Conservation (phyloP, 768 basidiomycete genomes). For the Crucibulum laeve region DNA sequence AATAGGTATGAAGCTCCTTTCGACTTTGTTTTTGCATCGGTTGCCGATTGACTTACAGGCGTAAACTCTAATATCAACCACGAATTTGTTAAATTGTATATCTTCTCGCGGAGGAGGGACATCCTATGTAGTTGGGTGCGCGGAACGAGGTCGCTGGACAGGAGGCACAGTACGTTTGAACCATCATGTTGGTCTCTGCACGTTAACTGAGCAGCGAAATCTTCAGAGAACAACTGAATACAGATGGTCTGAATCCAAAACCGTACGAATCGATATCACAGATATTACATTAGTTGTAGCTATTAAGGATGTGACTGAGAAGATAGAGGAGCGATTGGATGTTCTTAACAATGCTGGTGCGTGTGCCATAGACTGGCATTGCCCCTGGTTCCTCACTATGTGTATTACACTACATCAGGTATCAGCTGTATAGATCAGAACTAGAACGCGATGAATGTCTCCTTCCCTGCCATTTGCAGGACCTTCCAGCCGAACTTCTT, state of each 20-base stretch:
- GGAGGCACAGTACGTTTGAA: constrained; percentile 37
- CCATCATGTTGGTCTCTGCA: background rate
- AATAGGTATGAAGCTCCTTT: constrained; percentile 26
- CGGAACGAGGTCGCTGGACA: constrained; percentile 33
- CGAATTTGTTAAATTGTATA: constrained; percentile 39
- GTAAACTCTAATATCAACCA: constrained; percentile 42
- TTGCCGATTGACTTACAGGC: constrained; percentile 16
- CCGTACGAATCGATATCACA: constrained; percentile 36
- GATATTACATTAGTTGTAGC: constrained; percentile 25
- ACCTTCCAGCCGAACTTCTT: constrained; percentile 40
- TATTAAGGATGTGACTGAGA: constrained; percentile 31
- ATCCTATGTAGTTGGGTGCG: constrained; percentile 39
- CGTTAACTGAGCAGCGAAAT: background rate
- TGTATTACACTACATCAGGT: too few species aligned
- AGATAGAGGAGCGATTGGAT: constrained; percentile 35
- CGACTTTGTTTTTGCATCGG: background rate
- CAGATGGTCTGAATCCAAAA: constrained; percentile 24
- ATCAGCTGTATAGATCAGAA: constrained; percentile 20
- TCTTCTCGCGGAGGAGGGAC: constrained; percentile 35
- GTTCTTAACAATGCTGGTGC: constrained; percentile 35
- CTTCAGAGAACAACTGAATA: constrained; percentile 23
- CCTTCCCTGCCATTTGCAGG: constrained; percentile 25
- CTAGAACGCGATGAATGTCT: constrained; percentile 31
- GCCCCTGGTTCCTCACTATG: too few species aligned
- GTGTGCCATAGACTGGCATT: background rate